Conservation (phyloP, 345 rosid species). For the Hibiscus mutabilis region DNA sequence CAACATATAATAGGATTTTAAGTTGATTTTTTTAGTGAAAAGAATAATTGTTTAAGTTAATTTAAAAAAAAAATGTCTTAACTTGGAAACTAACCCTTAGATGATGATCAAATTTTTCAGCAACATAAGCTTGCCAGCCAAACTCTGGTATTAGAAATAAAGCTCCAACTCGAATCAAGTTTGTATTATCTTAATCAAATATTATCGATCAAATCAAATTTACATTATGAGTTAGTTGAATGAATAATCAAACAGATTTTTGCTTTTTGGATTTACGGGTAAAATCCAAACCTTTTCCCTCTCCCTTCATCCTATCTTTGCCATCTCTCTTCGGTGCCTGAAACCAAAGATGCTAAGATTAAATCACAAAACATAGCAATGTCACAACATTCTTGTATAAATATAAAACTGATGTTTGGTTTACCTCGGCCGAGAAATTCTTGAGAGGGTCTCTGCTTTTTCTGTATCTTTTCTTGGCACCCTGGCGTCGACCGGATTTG, state of each 20-base stretch:
- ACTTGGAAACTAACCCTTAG: no score
- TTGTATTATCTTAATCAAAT: no score
- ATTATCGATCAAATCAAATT: no score
- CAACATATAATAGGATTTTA: no score
- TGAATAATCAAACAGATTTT: conserved; percentile 11
- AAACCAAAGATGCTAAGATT: background rate
- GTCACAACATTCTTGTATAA: background rate
- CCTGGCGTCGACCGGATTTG: conserved; percentile 30
- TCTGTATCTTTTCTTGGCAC: conserved; percentile 40
- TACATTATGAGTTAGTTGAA: background rate
- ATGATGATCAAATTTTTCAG: no score
- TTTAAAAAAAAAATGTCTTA: no score
- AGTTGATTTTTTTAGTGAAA: no score
- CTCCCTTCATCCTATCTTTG: conserved; percentile 31
- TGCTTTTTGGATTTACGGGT: conserved; percentile 27
- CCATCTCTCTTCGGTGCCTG: conserved; percentile 34
- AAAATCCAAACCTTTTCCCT: conserved; percentile 14
- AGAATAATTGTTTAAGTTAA: no score
- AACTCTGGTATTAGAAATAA: no score
- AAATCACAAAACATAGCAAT: background rate
- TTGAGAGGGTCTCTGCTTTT: conserved; percentile 57
- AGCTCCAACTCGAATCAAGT: no score
- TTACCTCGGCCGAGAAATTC: conserved; percentile 40
- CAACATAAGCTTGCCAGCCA: no score
- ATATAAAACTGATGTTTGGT: background rate